phyloP scores from a whole-genome alignment of 2,329 filamentous ascomycete species.

The Lasiodiplodia sp. region DNA sequence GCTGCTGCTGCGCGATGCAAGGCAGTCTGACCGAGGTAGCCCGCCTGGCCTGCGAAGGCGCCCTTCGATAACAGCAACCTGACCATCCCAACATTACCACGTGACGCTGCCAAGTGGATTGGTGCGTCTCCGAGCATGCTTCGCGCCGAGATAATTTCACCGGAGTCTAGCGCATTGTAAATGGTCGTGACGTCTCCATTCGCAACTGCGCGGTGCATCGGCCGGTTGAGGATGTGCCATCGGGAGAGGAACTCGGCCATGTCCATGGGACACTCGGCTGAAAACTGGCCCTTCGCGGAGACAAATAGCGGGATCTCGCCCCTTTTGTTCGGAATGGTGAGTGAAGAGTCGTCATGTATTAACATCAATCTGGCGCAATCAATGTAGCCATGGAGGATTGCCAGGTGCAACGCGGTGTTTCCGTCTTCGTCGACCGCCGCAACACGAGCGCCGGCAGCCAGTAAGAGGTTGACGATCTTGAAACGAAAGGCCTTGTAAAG shows the following conservation, averaged over 20 bases:
- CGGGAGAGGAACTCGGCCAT: slow-evolving; percentile 17
- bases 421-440: slow-evolving; percentile 11
- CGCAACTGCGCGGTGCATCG: slow-evolving; percentile 10
- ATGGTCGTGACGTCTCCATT: not conserved
- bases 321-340: slow-evolving; percentile 11
- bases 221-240: slow-evolving; percentile 20
- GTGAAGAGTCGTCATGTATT: not conserved
- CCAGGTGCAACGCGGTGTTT: slow-evolving; percentile 9
- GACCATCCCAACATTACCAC: slow-evolving; percentile 8
- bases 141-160: not conserved
- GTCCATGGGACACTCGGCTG: not conserved
- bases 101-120: slow-evolving; percentile 8
- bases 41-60: not conserved
- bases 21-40: slow-evolving; percentile 14
- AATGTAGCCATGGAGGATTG: slow-evolving; percentile 10
- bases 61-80: not conserved
- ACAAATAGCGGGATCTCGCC: slow-evolving; percentile 21
- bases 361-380: slow-evolving; percentile 5
- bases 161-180: not conserved
- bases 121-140: slow-evolving; percentile 23
- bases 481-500: not conserved
- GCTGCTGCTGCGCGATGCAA: slow-evolving; percentile 11
- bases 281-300: not conserved
- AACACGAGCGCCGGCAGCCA: not conserved
- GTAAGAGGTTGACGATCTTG: not conserved